Percentiles rank a stretch among this genome's conserved stretches.
Evolutionary conservation across 257 asterid species (phyloP).

Genomic region (Nicotiana knightiana): DNA sequence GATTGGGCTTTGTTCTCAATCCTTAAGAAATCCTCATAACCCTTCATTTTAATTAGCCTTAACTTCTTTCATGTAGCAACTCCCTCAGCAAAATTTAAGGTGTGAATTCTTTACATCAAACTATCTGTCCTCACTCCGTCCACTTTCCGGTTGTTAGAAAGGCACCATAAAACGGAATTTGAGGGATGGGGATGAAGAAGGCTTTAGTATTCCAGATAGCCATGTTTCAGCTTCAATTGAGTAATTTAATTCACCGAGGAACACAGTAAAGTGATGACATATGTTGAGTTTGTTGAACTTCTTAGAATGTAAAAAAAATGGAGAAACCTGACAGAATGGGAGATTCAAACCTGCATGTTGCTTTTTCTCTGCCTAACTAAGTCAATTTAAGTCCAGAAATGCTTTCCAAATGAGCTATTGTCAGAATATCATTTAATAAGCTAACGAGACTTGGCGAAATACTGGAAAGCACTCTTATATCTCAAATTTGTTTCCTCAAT

Average conservation of each 20-base stretch:
- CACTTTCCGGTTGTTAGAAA: not conserved
- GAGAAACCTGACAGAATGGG: not conserved
- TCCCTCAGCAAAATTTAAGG: not conserved
- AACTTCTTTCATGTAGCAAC: not conserved
- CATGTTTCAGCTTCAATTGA: not conserved
- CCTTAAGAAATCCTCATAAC: not conserved
- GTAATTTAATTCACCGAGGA: not conserved
- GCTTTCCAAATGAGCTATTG: not conserved
- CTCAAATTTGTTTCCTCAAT: not conserved
- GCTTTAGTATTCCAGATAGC: not conserved
- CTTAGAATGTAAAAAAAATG: not conserved
- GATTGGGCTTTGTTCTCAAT: not conserved
- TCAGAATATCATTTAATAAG: not conserved
- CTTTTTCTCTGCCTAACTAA: not conserved
- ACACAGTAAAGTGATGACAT: not conserved
- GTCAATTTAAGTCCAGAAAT: not conserved
- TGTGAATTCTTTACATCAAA: not conserved
- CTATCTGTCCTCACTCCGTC: not conserved
- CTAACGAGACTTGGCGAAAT: not conserved
- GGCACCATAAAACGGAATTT: not conserved
- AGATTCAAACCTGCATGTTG: not conserved
- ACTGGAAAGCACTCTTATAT: not conserved
- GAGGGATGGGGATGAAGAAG: not conserved
- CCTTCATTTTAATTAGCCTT: not conserved
- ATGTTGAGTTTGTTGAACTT: not conserved